Evolutionary conservation across 2,329 filamentous ascomycete species (phyloP), one percentile per base, ranked within the genome.

Genomic region (Phialemoniopsis sp.): DNA sequence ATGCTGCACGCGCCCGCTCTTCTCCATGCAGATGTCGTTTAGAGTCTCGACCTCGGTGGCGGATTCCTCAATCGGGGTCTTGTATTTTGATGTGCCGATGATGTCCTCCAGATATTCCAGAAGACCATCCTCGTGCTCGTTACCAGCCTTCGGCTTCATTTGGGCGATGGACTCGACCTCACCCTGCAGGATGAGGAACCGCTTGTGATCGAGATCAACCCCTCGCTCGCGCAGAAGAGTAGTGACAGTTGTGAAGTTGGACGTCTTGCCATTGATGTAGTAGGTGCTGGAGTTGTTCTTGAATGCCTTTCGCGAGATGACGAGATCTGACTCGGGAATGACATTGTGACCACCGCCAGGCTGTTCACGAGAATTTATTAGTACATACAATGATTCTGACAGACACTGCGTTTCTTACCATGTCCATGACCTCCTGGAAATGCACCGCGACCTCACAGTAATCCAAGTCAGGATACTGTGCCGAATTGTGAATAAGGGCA

Each of bases 271-370:
- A 56, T 98, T 89, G 68, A 98, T 94, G 66, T 95, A 97, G 66
- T 98, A 98, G 63, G 93, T 95, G 78, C 91, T 97, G 9, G 87
- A 85, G 63, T 97, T 98, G 67, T 97, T 98, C 62, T 89, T 93
- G 78, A 98, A 98, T 0, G 90, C 93, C 57, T 84, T 85, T 54
- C 93, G 82, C 8, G 93, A 96, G 49, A 98, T 86, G 44, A 96
- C 73, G 38, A 98, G 72, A 41, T 86, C 80, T 13, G 91, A 95
- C 54, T 93, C 76, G 30, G 89, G 87, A 34, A 97, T 80, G 13
- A 90, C 73, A 53, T 89, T 80, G 41, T 82, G 78, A 31, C 79
- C 80, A 35, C 89, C 89, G 13, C 74, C 82, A 9, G 87, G 84
- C 76, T 80, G 47, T 13, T 10, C 15, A 13, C 15, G 5, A 13